A percentile compares a stretch with the other conserved stretches of the same genome.
These are phyloP conservation scores for Pistacia integerrima DNA, from an alignment of 345 rosid species.

Conservation along the genomic window DNA sequence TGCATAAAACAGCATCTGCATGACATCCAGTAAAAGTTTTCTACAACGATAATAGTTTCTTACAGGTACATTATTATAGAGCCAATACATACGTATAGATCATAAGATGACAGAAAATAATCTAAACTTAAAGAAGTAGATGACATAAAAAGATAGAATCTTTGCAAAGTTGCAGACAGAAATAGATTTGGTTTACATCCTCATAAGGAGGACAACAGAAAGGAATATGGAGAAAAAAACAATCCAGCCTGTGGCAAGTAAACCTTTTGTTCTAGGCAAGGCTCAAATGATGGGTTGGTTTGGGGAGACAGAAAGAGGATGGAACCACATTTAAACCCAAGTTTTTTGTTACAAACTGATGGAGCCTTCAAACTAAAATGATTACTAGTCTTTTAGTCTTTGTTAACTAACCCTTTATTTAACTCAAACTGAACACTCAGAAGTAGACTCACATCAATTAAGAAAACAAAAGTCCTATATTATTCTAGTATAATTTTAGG, in stretches of 20 bases:
- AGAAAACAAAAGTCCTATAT: neutral
- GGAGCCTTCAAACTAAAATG: neutral
- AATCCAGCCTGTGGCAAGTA: neutral
- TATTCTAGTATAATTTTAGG: neutral
- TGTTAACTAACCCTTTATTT: neutral
- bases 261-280: neutral
- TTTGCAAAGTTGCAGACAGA: neutral
- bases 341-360: neutral
- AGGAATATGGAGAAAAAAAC: neutral
- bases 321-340: neutral
- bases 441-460: neutral
- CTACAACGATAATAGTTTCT: neutral
- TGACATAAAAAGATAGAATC: neutral
- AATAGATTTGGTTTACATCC: neutral
- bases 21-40: neutral
- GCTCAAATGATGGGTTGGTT: conserved; percentile 1
- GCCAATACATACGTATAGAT: neutral
- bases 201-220: neutral
- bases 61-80: neutral
- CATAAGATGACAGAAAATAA: neutral
- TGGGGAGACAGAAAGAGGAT: neutral
- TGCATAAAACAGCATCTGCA: neutral
- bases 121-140: neutral
- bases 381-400: too few species aligned
- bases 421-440: neutral